Evolutionary conservation across 2,329 filamentous ascomycete genomes (phyloP), one percentile per base, ranked within the genome.

Genomic region (Xylaria sp.): DNA sequence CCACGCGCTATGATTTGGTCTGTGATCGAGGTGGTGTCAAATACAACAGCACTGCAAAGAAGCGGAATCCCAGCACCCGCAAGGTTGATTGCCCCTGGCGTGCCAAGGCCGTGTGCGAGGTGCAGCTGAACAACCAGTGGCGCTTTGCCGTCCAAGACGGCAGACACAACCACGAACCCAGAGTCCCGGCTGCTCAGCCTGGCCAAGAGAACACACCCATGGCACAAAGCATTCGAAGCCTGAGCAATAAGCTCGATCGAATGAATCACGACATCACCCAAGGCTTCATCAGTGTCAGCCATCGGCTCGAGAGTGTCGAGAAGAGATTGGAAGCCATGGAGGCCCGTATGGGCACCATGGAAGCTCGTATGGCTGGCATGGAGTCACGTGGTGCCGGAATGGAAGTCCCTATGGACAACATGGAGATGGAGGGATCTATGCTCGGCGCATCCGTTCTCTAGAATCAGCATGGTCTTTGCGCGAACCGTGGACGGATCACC

Each of bases 81-180:
- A 90, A 90, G 79, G 87, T 90, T 65, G 88, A 90, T 77, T 90
- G 88, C 66, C 88, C 88, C 12, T 90, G 88, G 81, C 86, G 87
- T 62, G 88, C 88, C 65, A 90, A 90, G 80, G 88, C 88, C 28
- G 88, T 90, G 25, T 90, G 88, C 71, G 88, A 90, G 75, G 88
- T 90, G 7, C 87, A 89, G 76, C 81, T 90, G 12, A 85, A 85
- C 51, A 88, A 89, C 70, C 87, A 89, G 78, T 90, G 88, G 88
- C 86, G 88, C n/a, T 90, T 90, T 71, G 86, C 85, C 8, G 84
- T 90, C 12, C 88, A 89, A 69, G 86, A 89, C 66, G 78, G 83
- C n/a, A 82, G 87, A 15, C 88, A 90, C 76, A 90, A 90, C 77
- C 88, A 90, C 76, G 88, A 89, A 73, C 85, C 88, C 39, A 86